phyloP scores from a whole-genome alignment of 768 basidiomycete genomes.

The Mycena sanguinolenta region DNA sequence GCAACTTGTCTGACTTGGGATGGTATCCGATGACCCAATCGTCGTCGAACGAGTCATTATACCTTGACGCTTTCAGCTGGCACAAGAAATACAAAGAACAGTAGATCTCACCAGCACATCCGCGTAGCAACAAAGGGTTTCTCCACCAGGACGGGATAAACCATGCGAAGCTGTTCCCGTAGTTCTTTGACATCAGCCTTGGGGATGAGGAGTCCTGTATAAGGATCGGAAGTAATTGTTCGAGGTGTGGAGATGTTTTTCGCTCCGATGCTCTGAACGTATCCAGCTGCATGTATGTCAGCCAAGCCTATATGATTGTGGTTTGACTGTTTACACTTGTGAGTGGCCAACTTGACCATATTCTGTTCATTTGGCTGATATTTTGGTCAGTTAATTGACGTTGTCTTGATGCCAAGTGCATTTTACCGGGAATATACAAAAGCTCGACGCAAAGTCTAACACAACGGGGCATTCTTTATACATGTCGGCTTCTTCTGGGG shows the following conservation, averaged over 20 bases:
- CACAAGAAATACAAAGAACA: slow-evolving; percentile 20
- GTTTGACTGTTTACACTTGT: slow-evolving; percentile 47
- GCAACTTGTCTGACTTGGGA: slow-evolving; percentile 59
- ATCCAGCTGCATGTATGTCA: slow-evolving; percentile 62
- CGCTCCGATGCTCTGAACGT: slow-evolving; percentile 61
- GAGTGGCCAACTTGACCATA: slow-evolving; percentile 84
- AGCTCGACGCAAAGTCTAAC: slow-evolving; percentile 78
- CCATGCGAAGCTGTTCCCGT: slow-evolving; percentile 61
- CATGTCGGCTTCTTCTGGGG: slow-evolving; percentile 69
- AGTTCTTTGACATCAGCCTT: slow-evolving; percentile 62
- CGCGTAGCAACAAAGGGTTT: slow-evolving; percentile 81
- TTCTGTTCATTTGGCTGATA: slow-evolving; percentile 75
- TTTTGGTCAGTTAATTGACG: neutral
- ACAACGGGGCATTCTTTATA: slow-evolving; percentile 79
- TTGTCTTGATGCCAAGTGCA: neutral
- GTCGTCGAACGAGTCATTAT: slow-evolving; percentile 87
- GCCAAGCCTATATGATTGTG: neutral
- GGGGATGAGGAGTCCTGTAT: slow-evolving; percentile 76
- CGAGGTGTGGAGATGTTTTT: slow-evolving; percentile 77
- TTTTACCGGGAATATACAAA: slow-evolving; percentile 88
- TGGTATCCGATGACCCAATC: slow-evolving; percentile 92
- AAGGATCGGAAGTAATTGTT: slow-evolving; percentile 74
- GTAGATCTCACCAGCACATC: slow-evolving; percentile 83
- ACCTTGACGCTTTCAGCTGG: slow-evolving; percentile 63
- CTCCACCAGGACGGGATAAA: slow-evolving; percentile 85